A percentile compares a stretch with the other conserved stretches of the same genome.
These are phyloP conservation scores for Mycena metata DNA, from an alignment of 768 basidiomycete genomes.

Conservation along the genomic window DNA sequence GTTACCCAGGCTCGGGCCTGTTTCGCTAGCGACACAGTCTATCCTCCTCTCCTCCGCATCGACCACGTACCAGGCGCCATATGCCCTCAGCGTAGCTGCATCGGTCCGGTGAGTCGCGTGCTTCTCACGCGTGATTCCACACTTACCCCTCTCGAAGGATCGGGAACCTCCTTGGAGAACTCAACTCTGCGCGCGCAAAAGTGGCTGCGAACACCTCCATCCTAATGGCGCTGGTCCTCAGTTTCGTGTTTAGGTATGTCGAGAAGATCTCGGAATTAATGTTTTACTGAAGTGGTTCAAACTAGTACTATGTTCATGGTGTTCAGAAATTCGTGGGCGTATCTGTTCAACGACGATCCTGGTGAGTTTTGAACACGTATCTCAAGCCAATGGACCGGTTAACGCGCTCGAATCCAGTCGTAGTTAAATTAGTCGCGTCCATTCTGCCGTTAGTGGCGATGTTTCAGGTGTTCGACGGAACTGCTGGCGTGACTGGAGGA, in stretches of 20 bases:
- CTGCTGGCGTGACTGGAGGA: constrained; percentile 75
- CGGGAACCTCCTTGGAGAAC: constrained; percentile 90
- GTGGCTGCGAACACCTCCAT: constrained; percentile 76
- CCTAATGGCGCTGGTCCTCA: constrained; percentile 73
- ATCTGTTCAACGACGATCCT: constrained; percentile 80
- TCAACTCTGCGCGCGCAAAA: constrained; percentile 78
- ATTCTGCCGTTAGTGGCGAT: constrained; percentile 83
- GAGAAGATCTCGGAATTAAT: neutral
- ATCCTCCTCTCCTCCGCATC: constrained; percentile 84
- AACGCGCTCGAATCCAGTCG: constrained; percentile 51
- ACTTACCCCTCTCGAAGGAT: constrained; percentile 60
- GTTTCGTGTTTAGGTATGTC: constrained; percentile 73
- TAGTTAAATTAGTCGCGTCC: constrained; percentile 70
- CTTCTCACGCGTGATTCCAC: constrained; percentile 1
- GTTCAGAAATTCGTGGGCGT: constrained; percentile 77
- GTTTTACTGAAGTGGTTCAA: constrained; percentile 6
- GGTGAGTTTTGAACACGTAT: constrained; percentile 50
- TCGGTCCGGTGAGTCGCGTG: constrained; percentile 77
- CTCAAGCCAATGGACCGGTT: constrained; percentile 4
- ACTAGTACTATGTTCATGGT: constrained; percentile 66
- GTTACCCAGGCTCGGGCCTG: constrained; percentile 75
- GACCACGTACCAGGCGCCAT: constrained; percentile 87
- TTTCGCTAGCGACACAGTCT: constrained; percentile 88
- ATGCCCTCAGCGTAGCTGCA: constrained; percentile 83
- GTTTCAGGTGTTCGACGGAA: constrained; percentile 90